A percentile compares a stretch with the other conserved stretches of the same genome.
phyloP scores from a whole-genome alignment of 2,329 filamentous ascomycete species.

The Cryphonectria naterciae region DNA sequence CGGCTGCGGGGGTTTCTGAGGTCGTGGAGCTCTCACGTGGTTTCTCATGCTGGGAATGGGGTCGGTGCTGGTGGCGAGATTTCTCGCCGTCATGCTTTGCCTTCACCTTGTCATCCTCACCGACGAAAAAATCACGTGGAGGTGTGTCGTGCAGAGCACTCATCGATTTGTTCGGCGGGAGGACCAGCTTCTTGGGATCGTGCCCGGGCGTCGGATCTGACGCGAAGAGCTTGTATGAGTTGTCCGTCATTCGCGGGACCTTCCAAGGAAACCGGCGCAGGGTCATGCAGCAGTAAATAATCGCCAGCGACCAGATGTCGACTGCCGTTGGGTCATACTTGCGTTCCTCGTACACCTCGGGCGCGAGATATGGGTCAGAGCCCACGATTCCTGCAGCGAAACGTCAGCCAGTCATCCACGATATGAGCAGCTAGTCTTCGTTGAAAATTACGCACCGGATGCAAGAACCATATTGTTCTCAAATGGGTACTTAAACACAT shows the following conservation, averaged over 20 bases:
- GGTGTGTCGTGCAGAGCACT: slow-evolving; percentile 47
- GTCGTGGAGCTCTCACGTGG: slow-evolving; percentile 33
- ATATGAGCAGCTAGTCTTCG: no score
- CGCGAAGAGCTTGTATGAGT: slow-evolving; percentile 92
- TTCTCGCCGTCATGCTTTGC: slow-evolving; percentile 18
- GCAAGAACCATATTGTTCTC: slow-evolving; percentile 84
- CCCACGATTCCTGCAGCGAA: slow-evolving; percentile 63
- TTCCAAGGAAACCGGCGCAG: slow-evolving; percentile 97
- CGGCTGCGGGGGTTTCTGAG: slow-evolving; percentile 33
- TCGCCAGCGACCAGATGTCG: slow-evolving; percentile 97
- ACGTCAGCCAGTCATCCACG: slow-evolving; percentile 23
- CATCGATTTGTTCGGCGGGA: slow-evolving; percentile 50
- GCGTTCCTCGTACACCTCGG: slow-evolving; percentile 91
- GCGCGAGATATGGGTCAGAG: slow-evolving; percentile 93
- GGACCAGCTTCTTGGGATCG: slow-evolving; percentile 58
- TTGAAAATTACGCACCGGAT: slow-evolving; percentile 63
- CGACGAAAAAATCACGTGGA: slow-evolving; percentile 44
- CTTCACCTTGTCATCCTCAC: slow-evolving; percentile 37
- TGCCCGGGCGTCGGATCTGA: slow-evolving; percentile 79
- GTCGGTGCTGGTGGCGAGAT: slow-evolving; percentile 8
- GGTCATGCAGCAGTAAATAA: slow-evolving; percentile 99
- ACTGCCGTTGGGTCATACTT: slow-evolving; percentile 94
- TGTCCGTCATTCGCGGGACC: slow-evolving; percentile 86
- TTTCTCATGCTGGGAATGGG: slow-evolving; percentile 35
- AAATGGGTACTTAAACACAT: slow-evolving; percentile 96